phyloP scores from a whole-genome alignment of 768 basidiomycete species.

The Fistulinella prunicolor region DNA sequence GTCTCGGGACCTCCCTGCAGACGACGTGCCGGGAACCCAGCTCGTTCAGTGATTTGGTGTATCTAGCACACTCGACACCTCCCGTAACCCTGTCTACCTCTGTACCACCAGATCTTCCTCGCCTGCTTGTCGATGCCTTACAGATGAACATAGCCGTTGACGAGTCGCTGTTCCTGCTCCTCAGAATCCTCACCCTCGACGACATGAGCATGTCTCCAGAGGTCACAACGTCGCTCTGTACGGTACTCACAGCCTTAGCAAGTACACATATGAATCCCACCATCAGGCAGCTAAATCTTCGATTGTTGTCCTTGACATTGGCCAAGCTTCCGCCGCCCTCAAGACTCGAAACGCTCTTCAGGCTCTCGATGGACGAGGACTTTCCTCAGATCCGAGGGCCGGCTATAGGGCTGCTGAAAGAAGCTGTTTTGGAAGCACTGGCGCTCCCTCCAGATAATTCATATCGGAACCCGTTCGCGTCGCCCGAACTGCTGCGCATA shows the following conservation, averaged over 20 bases:
- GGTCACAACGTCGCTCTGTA: constrained; percentile 45
- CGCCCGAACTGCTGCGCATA: constrained; percentile 50
- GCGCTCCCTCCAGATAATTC: constrained; percentile 23
- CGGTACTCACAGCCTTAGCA: constrained; percentile 52
- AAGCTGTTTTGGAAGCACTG: constrained; percentile 55
- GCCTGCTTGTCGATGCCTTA: constrained; percentile 46
- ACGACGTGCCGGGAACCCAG: constrained; percentile 13
- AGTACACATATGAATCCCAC: constrained; percentile 59
- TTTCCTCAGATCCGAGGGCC: constrained; percentile 69
- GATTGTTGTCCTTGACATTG: constrained; percentile 54
- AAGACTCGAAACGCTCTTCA: constrained; percentile 53
- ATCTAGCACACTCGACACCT: constrained; percentile 21
- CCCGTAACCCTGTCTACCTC: constrained; percentile 13
- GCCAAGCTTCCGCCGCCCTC: constrained; percentile 44
- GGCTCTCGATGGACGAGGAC: constrained; percentile 46
- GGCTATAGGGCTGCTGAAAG: constrained; percentile 66
- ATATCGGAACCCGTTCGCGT: constrained; percentile 46
- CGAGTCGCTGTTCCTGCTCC: constrained; percentile 57
- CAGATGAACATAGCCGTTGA: constrained; percentile 55
- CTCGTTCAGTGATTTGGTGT: constrained; percentile 29
- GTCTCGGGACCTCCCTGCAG: constrained; percentile 25
- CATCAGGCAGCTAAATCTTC: constrained; percentile 59
- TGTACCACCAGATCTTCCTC: constrained; percentile 32
- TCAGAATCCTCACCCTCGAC: constrained; percentile 26
- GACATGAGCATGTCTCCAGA: constrained; percentile 38